phyloP scores from a whole-genome alignment of 2,329 filamentous ascomycete genomes.

The Aspergillus aculeatus region DNA sequence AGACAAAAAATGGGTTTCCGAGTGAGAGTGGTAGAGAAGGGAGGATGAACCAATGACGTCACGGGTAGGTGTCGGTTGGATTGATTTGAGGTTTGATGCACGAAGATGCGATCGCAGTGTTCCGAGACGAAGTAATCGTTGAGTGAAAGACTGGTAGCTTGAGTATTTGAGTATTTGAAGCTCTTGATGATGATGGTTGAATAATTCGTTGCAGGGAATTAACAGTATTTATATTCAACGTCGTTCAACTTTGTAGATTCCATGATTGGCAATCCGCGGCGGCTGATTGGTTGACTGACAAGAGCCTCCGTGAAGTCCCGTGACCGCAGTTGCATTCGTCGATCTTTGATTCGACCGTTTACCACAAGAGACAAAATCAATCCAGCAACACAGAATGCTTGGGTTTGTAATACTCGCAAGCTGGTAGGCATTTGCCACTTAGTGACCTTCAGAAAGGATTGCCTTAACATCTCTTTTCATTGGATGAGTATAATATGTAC shows the following conservation, averaged over 20 bases:
- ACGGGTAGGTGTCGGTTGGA: background rate
- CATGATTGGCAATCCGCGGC: background rate
- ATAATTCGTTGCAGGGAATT: background rate
- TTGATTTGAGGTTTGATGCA: background rate
- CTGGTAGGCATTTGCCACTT: background rate
- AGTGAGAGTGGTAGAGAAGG: background rate
- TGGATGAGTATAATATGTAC: background rate
- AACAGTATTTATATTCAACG: background rate
- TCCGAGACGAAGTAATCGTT: background rate
- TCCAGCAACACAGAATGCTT: background rate
- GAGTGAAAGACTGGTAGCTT: background rate
- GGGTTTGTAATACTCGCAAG: constrained; percentile 3
- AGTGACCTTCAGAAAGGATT: background rate
- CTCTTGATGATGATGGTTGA: background rate
- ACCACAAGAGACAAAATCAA: background rate
- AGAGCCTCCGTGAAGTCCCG: background rate
- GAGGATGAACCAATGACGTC: constrained; percentile 1
- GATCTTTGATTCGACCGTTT: background rate
- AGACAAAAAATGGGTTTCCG: background rate
- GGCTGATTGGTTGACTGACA: background rate
- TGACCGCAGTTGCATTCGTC: background rate
- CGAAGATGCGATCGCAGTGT: background rate
- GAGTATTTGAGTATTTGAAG: background rate
- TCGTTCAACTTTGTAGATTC: background rate
- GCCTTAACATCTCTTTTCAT: background rate